phyloP scores from a whole-genome alignment of 371 early-diverging fungal genomes.

The Apophysomyces ossiformis region DNA sequence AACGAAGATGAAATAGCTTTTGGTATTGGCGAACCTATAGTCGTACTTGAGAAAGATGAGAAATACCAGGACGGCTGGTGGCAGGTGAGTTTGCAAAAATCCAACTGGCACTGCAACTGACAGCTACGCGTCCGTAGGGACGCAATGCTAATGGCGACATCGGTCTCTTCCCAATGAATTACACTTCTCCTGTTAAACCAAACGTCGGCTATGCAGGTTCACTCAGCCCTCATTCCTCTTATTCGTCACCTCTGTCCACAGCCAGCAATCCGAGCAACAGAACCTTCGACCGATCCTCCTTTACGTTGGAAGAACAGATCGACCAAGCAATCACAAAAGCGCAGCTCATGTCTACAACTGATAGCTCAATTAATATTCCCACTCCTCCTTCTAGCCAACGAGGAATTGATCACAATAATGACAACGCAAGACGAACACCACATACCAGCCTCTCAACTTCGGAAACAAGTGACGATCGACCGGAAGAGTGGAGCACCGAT shows the following conservation, averaged over 20 bases:
- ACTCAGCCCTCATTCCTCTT: constrained; percentile 14
- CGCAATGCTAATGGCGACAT: constrained; percentile 58
- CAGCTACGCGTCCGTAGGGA: constrained; percentile 47
- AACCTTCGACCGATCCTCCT: neutral
- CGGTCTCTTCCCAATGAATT: constrained; percentile 75
- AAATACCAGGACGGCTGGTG: constrained; percentile 88
- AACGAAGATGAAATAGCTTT: constrained; percentile 84
- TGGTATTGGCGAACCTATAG: constrained; percentile 71
- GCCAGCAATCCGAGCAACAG: constrained; percentile 1
- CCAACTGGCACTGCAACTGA: constrained; percentile 5
- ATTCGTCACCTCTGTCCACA: constrained; percentile 17
- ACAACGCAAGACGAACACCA: neutral
- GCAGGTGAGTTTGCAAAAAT: constrained; percentile 59
- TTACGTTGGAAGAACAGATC: constrained; percentile 22
- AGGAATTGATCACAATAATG: neutral
- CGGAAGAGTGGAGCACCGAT: constrained; percentile 60
- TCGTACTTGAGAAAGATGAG: constrained; percentile 81
- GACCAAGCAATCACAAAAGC: constrained; percentile 25
- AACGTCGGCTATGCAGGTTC: constrained; percentile 10
- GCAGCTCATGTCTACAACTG: constrained; percentile 3
- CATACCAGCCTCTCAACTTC: neutral
- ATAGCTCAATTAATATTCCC: constrained; percentile 11
- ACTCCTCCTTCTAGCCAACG: constrained; percentile 15
- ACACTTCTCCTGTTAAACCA: constrained; percentile 43
- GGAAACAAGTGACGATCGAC: constrained; percentile 1